Percentiles rank a stretch among this genome's conserved stretches.
phyloP scores from a whole-genome alignment of 306 rosid species.

The Cicer arietinum region DNA sequence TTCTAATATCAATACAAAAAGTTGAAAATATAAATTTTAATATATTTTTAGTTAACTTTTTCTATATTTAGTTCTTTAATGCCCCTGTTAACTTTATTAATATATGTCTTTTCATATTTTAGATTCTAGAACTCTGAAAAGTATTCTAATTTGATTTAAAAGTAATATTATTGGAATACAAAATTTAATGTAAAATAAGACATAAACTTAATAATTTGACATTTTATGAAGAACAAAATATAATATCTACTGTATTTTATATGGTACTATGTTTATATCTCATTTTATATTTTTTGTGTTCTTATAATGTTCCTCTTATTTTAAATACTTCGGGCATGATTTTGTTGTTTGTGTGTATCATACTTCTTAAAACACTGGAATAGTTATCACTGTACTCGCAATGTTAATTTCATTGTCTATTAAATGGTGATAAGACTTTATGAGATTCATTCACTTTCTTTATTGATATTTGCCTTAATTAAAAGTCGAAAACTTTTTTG shows the following conservation, averaged over 20 bases:
- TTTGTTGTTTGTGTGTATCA: constrained; percentile 15
- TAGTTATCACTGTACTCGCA: neutral
- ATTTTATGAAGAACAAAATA: too few relatives aligned
- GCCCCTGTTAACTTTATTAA: too few relatives aligned
- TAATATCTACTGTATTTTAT: too few relatives aligned
- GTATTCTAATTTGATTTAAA: neutral
- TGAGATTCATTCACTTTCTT: constrained; percentile 28
- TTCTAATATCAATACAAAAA: neutral
- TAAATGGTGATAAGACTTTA: constrained; percentile 16
- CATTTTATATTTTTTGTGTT: too few relatives aligned
- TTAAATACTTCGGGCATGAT: neutral
- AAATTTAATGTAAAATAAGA: too few relatives aligned
- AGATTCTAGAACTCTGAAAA: neutral
- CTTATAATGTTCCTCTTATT: neutral
- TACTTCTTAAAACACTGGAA: constrained; percentile 7
- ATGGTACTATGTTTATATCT: too few relatives aligned
- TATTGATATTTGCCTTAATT: constrained; percentile 3
- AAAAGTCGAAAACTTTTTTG: neutral
- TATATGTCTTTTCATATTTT: neutral
- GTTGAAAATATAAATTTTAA: too few relatives aligned
- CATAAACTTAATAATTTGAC: too few relatives aligned
- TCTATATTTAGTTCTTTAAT: too few relatives aligned
- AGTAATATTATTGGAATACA: too few relatives aligned
- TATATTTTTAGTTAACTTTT: too few relatives aligned
- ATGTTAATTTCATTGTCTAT: neutral